A percentile compares a stretch with the other conserved stretches of the same genome.
Conservation (phyloP, 2,329 filamentous ascomycete genomes). For the Periconia sp. region DNA sequence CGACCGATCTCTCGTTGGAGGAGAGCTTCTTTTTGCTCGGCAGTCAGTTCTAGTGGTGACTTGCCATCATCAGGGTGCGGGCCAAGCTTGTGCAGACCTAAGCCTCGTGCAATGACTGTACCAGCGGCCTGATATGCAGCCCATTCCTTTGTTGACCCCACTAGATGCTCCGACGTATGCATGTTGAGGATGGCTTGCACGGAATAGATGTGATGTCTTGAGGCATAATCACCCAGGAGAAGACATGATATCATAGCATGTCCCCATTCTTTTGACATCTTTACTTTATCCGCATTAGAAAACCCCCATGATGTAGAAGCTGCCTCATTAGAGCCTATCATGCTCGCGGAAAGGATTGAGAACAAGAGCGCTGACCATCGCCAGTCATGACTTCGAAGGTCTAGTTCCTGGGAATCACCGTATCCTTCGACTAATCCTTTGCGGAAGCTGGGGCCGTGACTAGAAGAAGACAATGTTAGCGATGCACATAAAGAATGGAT, state of each 20-base stretch:
- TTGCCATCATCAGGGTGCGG: slow-evolving; percentile 34
- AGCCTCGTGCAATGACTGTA: slow-evolving; percentile 54
- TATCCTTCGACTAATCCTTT: slow-evolving; percentile 49
- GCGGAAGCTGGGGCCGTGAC: slow-evolving; percentile 45
- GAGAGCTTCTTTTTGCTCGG: slow-evolving; percentile 33
- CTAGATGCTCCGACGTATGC: slow-evolving; percentile 57
- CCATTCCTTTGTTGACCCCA: slow-evolving; percentile 57
- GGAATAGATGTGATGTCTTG: slow-evolving; percentile 39
- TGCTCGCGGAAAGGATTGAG: slow-evolving; percentile 51
- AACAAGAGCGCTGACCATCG: slow-evolving; percentile 55
- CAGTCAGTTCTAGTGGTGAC: slow-evolving; percentile 15
- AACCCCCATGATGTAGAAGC: slow-evolving; percentile 53
- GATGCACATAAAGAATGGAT: not conserved
- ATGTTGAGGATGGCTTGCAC: slow-evolving; percentile 56
- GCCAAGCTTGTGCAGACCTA: slow-evolving; percentile 51
- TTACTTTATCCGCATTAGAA: slow-evolving; percentile 47
- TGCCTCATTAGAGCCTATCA: slow-evolving; percentile 49
- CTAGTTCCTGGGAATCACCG: slow-evolving; percentile 43
- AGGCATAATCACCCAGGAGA: slow-evolving; percentile 55
- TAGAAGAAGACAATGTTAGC: slow-evolving; percentile 17
- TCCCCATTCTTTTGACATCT: slow-evolving; percentile 54
- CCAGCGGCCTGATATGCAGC: slow-evolving; percentile 54
- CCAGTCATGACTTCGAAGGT: slow-evolving; percentile 39
- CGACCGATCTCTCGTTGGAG: slow-evolving; percentile 47
- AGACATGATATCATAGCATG: slow-evolving; percentile 54